phyloP scores from a whole-genome alignment of 2,329 filamentous ascomycete genomes.

The Cordyceps tenuipes region DNA sequence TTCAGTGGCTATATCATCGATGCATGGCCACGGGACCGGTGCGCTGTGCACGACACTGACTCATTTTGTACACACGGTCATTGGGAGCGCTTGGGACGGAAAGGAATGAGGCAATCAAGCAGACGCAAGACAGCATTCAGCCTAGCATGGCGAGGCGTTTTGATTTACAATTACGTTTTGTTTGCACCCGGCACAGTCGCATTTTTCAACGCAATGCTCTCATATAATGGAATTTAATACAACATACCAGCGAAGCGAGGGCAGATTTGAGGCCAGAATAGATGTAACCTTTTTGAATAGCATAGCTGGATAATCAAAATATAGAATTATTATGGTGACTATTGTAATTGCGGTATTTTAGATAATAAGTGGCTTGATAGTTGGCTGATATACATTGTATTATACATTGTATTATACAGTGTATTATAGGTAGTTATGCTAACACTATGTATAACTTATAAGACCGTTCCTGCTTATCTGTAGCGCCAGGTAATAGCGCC shows the following conservation, averaged over 20 bases:
- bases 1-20: background rate
- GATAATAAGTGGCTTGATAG: too few species aligned
- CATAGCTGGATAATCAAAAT: background rate
- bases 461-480: background rate
- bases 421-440: too few species aligned
- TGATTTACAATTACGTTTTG: background rate
- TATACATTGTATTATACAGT: too few species aligned
- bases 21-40: background rate
- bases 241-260: background rate
- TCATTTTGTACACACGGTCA: background rate
- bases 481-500: background rate
- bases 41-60: background rate
- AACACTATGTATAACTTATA: too few species aligned
- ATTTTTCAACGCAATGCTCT: background rate
- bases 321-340: background rate
- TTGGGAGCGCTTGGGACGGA: background rate
- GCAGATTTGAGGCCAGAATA: background rate
- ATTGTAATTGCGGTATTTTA: too few species aligned
- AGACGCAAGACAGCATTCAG: slow-evolving; percentile 2
- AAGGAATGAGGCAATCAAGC: background rate
- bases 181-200: background rate
- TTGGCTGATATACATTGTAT: too few species aligned
- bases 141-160: slow-evolving; percentile 13
- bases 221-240: slow-evolving; percentile 5
- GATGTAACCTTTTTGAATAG: background rate